A percentile compares a stretch with the other conserved stretches of the same genome.
Conservation (phyloP, 208 protist genomes). For the Crithidia sp. region DNA sequence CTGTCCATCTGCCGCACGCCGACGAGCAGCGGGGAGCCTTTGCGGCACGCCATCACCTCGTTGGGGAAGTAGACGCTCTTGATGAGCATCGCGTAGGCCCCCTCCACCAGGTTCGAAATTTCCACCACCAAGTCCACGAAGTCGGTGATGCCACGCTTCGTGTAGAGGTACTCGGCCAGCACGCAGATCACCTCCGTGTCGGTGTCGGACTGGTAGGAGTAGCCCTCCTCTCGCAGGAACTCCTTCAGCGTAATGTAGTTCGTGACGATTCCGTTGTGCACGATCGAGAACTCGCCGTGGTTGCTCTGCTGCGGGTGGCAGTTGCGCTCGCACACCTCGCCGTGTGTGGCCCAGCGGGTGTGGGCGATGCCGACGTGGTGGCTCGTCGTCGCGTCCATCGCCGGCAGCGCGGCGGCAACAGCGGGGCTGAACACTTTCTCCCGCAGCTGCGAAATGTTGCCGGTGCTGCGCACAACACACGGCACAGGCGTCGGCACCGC, state of each 20-base stretch:
- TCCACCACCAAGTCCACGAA: conserved; percentile 67
- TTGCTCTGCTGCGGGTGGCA: conserved; percentile 93
- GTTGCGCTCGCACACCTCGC: conserved; percentile 92
- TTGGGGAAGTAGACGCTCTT: conserved; percentile 89
- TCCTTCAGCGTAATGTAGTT: conserved; percentile 91
- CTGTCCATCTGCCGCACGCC: conserved; percentile 63
- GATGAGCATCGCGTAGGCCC: conserved; percentile 91
- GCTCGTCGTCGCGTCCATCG: conserved; percentile 40
- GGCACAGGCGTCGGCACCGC: conserved; percentile 21
- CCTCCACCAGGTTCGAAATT: conserved; percentile 72
- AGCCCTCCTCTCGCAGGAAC: conserved; percentile 74
- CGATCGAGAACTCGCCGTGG: conserved; percentile 78
- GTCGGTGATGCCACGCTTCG: conserved; percentile 39
- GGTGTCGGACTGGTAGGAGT: conserved; percentile 89
- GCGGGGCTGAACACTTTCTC: conserved; percentile 41
- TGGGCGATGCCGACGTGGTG: conserved; percentile 92
- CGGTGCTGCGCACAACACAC: conserved; percentile 73
- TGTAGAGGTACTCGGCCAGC: conserved; percentile 88
- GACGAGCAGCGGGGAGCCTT: conserved; percentile 93
- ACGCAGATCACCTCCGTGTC: conserved; percentile 96
- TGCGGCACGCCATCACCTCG: conserved; percentile 88
- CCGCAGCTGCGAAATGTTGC: conserved; percentile 83
- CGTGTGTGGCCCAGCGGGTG: conserved; percentile 98
- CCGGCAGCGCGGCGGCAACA: conserved; percentile 28
- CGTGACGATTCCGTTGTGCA: conserved; percentile 97